phyloP scores from a whole-genome alignment of 495 filamentous ascomycete species.

The Glonium stellatum region DNA sequence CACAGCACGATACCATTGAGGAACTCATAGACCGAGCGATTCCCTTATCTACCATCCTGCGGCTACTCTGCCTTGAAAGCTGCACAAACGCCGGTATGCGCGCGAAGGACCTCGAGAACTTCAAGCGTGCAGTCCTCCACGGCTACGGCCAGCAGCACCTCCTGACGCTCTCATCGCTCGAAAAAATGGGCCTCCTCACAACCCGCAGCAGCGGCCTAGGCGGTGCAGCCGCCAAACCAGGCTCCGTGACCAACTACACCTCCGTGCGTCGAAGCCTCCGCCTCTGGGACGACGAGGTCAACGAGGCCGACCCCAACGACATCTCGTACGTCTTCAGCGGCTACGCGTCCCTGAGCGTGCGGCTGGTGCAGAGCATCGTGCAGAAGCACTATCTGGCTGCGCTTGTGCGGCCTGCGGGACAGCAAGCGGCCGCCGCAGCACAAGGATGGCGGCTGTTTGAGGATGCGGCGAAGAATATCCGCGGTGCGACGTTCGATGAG shows the following conservation, averaged over 20 bases:
- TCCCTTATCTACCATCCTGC: constrained; percentile 69
- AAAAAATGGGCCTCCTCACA: constrained; percentile 75
- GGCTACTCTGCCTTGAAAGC: constrained; percentile 84
- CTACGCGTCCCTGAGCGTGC: constrained; percentile 87
- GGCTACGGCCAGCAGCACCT: constrained; percentile 94
- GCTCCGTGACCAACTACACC: constrained; percentile 79
- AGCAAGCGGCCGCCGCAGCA: constrained; percentile 43
- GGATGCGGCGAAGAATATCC: constrained; percentile 74
- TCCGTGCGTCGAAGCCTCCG: constrained; percentile 77
- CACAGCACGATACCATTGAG: constrained; percentile 83
- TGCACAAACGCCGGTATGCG: constrained; percentile 84
- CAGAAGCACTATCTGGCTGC: constrained; percentile 80
- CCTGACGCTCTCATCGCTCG: constrained; percentile 79
- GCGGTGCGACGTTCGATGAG: constrained; percentile 84
- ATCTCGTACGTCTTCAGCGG: constrained; percentile 96
- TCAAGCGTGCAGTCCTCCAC: constrained; percentile 80
- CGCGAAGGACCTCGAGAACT: constrained; percentile 76
- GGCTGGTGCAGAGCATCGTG: constrained; percentile 88
- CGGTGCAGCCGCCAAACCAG: constrained; percentile 30
- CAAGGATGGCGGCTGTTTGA: constrained; percentile 90
- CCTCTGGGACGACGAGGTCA: constrained; percentile 92
- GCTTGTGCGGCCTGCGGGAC: constrained; percentile 42
- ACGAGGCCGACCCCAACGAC: constrained; percentile 92
- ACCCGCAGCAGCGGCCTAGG: constrained; percentile 51
- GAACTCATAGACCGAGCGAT: constrained; percentile 85